Evolutionary conservation across 2,329 filamentous ascomycete genomes (phyloP).

Genomic region (Epichloe typhina): DNA sequence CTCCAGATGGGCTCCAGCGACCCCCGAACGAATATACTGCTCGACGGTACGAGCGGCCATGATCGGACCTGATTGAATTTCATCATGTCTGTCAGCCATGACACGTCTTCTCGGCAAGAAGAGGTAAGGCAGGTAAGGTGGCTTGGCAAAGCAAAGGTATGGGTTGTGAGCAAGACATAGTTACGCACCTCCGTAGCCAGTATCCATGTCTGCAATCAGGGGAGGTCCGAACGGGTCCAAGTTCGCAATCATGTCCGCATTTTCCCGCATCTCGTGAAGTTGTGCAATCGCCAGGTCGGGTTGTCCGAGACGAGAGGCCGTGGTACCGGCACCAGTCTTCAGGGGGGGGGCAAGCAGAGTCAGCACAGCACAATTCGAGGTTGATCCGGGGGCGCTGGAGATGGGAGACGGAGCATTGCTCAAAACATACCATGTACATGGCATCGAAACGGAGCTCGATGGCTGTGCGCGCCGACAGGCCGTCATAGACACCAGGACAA

Average conservation of each 20-base stretch:
- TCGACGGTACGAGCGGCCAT: conserved; percentile 40
- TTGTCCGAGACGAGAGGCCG: conserved; percentile 46
- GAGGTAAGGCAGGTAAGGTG: neutral
- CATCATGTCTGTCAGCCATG: neutral
- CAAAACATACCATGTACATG: conserved; percentile 50
- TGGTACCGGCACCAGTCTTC: conserved; percentile 51
- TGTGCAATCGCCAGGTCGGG: conserved; percentile 51
- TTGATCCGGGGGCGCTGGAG: neutral
- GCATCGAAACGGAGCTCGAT: conserved; percentile 47
- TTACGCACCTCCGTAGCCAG: conserved; percentile 37
- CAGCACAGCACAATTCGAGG: neutral
- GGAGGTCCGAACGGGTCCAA: conserved; percentile 41
- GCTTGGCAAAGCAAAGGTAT: neutral
- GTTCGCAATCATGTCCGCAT: conserved; percentile 50
- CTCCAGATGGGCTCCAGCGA: conserved; percentile 48
- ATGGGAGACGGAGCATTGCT: neutral
- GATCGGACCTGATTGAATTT: conserved; percentile 23
- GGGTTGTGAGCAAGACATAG: no score
- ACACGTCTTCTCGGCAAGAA: neutral
- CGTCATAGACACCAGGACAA: conserved; percentile 56
- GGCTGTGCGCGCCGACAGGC: conserved; percentile 50
- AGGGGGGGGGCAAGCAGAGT: neutral
- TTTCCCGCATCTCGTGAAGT: conserved; percentile 48
- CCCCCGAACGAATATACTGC: conserved; percentile 38
- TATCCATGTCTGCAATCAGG: conserved; percentile 50